Evolutionary conservation across 495 filamentous ascomycete species (phyloP).

Genomic region (Thozetella sp.): DNA sequence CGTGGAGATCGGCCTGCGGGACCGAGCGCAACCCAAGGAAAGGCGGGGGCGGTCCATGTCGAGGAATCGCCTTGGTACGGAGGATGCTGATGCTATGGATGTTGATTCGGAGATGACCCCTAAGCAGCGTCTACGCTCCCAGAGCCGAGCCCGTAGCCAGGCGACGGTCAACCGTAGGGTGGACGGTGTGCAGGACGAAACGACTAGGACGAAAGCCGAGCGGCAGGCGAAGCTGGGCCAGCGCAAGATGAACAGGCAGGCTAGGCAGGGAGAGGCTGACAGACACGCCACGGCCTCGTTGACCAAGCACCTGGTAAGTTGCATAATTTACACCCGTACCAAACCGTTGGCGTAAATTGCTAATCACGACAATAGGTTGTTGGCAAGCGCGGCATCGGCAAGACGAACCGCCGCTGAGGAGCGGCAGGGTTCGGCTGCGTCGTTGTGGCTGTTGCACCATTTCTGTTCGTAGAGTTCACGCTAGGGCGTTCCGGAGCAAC

Average conservation of each 20-base stretch:
- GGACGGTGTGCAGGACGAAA: conserved; percentile 71
- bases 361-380: conserved; percentile 44
- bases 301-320: conserved; percentile 88
- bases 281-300: conserved; percentile 80
- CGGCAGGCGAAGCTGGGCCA: conserved; percentile 83
- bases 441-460: background rate
- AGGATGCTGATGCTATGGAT: conserved; percentile 80
- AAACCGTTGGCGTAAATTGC: conserved; percentile 7
- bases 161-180: conserved; percentile 75
- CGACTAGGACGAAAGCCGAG: conserved; percentile 75
- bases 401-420: conserved; percentile 54
- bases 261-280: conserved; percentile 94
- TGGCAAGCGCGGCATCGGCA: conserved; percentile 62
- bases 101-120: conserved; percentile 64
- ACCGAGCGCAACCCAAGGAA: conserved; percentile 56
- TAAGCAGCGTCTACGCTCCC: conserved; percentile 67
- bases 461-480: too few species aligned
- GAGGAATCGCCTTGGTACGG: conserved; percentile 48
- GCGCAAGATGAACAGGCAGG: conserved; percentile 98
- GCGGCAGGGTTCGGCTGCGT: background rate
- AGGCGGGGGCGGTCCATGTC: conserved; percentile 64
- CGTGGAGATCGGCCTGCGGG: conserved; percentile 69
- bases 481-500: too few species aligned
- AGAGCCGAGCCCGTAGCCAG: conserved; percentile 78
- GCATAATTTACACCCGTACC: background rate